phyloP scores from a whole-genome alignment of 192 early-diverging fungal genomes.

The Entomortierella parvispora region DNA sequence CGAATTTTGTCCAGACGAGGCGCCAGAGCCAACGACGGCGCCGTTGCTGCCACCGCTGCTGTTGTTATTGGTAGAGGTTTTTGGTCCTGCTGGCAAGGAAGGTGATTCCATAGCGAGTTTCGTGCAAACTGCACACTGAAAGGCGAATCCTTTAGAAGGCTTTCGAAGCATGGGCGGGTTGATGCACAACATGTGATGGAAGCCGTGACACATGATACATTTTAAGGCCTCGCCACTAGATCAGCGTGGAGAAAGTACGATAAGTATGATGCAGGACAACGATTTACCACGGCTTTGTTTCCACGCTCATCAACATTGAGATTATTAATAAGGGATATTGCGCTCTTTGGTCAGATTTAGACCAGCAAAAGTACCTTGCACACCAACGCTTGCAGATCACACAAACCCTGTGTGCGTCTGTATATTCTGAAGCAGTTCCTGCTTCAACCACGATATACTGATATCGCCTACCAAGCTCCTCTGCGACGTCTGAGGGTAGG shows the following conservation, averaged over 20 bases:
- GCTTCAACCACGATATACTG: slow-evolving; percentile 89
- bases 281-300: too few relatives aligned
- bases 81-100: slow-evolving; percentile 9
- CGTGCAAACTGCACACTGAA: slow-evolving; percentile 84
- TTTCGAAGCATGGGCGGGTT: slow-evolving; percentile 80
- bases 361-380: slow-evolving; percentile 61
- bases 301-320: too few relatives aligned
- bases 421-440: slow-evolving; percentile 81
- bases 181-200: slow-evolving; percentile 86
- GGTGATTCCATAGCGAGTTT: slow-evolving; percentile 40
- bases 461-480: slow-evolving; percentile 73
- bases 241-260: not conserved
- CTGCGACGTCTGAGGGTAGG: slow-evolving; percentile 76
- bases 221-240: slow-evolving; percentile 72
- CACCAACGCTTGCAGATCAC: slow-evolving; percentile 80
- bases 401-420: slow-evolving; percentile 75
- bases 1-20: slow-evolving; percentile 41
- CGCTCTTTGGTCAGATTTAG: too few relatives aligned
- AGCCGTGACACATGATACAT: slow-evolving; percentile 79
- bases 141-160: slow-evolving; percentile 87
- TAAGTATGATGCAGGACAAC: too few relatives aligned
- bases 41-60: too few relatives aligned
- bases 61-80: slow-evolving; percentile 10
- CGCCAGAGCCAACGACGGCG: too few relatives aligned
- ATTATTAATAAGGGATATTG: too few relatives aligned